Evolutionary conservation across 495 filamentous ascomycete genomes (phyloP).

Genomic region (Mytilinidion resinicola): DNA sequence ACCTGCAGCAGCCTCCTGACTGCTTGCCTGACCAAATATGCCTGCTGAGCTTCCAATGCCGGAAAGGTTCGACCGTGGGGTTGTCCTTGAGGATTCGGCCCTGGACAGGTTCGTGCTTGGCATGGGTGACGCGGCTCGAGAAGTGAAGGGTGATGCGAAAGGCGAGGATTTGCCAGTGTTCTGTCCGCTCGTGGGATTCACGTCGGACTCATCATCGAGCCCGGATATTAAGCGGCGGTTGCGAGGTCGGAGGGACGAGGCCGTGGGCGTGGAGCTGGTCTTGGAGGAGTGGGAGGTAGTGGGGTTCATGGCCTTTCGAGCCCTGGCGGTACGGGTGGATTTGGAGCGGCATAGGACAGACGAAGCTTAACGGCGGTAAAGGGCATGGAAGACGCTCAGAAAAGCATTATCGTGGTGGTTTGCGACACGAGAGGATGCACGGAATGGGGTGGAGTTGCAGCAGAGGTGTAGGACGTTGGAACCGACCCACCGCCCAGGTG

Average conservation of each 20-base stretch:
- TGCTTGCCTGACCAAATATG: constrained; percentile 4
- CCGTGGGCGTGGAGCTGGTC: constrained; percentile 25
- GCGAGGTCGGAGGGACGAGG: constrained; percentile 34
- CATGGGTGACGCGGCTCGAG: constrained; percentile 33
- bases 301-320: constrained; percentile 27
- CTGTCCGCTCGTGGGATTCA: constrained; percentile 9
- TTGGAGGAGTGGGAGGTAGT: constrained; percentile 21
- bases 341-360: constrained; percentile 26
- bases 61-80: constrained; percentile 8
- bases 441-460: too few species aligned
- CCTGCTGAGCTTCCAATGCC: constrained; percentile 11
- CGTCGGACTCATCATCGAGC: constrained; percentile 31
- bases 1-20: constrained; percentile 4
- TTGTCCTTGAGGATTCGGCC: constrained; percentile 2
- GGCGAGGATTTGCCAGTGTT: constrained; percentile 17
- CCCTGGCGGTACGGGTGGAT: constrained; percentile 15
- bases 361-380: constrained; percentile 6
- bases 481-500: too few species aligned
- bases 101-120: constrained; percentile 30
- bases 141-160: constrained; percentile 30
- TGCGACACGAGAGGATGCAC: background rate
- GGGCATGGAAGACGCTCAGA: constrained; percentile 24
- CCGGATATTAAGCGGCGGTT: constrained; percentile 36
- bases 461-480: too few species aligned
- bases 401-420: constrained; percentile 14